A percentile compares a stretch with the other conserved stretches of the same genome.
Evolutionary conservation across 2,329 filamentous ascomycete genomes (phyloP).

Genomic region (Monilinia vaccinii-corymbosi): DNA sequence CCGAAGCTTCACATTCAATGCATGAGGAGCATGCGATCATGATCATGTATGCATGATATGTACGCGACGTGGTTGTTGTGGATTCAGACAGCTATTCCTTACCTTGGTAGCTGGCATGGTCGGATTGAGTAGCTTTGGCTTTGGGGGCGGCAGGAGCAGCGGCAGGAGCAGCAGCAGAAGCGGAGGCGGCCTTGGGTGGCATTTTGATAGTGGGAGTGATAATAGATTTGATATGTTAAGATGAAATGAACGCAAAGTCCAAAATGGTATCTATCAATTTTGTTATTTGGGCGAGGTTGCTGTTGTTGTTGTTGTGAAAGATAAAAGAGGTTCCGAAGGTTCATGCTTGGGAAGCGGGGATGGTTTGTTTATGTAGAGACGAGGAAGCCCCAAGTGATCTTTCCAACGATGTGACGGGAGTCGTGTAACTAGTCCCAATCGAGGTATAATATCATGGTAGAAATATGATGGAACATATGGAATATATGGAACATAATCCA

Average conservation of each 20-base stretch:
- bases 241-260: background rate
- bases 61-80: conserved; percentile 38
- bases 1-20: conserved; percentile 33
- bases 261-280: background rate
- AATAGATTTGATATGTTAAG: conserved; percentile 7
- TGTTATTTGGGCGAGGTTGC: background rate
- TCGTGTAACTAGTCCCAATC: conserved; percentile 2
- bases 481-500: too few species aligned
- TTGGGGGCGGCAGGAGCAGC: conserved; percentile 32
- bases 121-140: conserved; percentile 44
- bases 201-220: too few species aligned
- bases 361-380: conserved; percentile 7
- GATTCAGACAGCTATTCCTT: conserved; percentile 37
- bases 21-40: conserved; percentile 46
- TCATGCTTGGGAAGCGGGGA: conserved; percentile 2
- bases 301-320: background rate
- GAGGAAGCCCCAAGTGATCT: conserved; percentile 7
- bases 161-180: conserved; percentile 24
- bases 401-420: background rate
- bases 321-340: conserved; percentile 3
- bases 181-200: conserved; percentile 54
- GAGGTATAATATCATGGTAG: too few species aligned
- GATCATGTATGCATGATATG: conserved; percentile 30
- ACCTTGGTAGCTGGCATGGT: conserved; percentile 60
- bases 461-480: too few species aligned